phyloP scores from a whole-genome alignment of 108 stramenopile genomes.

The Skeletonema costatum region DNA sequence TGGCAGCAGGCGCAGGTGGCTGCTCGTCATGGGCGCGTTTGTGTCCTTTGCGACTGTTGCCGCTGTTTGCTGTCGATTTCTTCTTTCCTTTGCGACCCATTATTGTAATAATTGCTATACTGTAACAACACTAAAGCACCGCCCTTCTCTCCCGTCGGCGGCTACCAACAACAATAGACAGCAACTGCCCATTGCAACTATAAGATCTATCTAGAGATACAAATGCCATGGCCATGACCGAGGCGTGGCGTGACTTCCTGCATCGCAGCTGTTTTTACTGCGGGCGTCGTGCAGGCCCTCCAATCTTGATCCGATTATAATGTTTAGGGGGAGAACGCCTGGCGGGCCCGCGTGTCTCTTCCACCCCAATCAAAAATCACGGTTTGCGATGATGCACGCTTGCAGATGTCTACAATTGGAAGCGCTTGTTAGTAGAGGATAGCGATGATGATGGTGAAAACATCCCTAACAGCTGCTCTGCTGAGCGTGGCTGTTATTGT shows the following conservation, averaged over 20 bases:
- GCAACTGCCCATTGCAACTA: background rate
- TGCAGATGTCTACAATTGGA: background rate
- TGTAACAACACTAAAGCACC: background rate
- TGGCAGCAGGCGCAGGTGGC: background rate
- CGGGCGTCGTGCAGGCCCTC: too few relatives aligned
- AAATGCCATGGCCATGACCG: too few relatives aligned
- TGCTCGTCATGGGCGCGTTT: background rate
- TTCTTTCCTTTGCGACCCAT: constrained; percentile 2
- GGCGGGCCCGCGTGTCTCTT: too few relatives aligned
- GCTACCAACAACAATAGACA: background rate
- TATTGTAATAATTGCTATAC: background rate
- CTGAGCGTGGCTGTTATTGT: background rate
- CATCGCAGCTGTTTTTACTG: too few relatives aligned
- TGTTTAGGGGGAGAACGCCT: too few relatives aligned
- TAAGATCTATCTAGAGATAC: too few relatives aligned
- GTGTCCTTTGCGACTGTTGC: background rate
- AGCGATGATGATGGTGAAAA: background rate
- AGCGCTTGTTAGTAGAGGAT: background rate
- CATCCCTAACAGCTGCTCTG: background rate
- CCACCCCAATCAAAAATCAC: too few relatives aligned
- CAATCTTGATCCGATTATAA: too few relatives aligned
- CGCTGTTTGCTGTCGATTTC: background rate
- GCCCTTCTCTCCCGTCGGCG: too few relatives aligned
- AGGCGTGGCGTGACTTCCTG: too few relatives aligned
- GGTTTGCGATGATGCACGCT: too few relatives aligned